Evolutionary conservation across 768 basidiomycete genomes (phyloP), one percentile per base, ranked within the genome.

Genomic region (Trametes maxima): DNA sequence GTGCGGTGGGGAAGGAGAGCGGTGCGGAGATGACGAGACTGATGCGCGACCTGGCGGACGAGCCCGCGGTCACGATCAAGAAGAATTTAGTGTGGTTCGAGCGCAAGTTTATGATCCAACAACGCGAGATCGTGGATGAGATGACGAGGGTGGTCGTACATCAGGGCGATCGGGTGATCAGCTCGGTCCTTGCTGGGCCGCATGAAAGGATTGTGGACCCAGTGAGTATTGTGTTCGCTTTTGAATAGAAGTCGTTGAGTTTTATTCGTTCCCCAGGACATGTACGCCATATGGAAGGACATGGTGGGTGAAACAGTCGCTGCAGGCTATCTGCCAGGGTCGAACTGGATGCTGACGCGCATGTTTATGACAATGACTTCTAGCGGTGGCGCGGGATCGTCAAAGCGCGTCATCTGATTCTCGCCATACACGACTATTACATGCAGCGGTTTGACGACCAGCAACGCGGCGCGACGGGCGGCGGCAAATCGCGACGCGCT

Each of bases 381-480:
- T 39, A 83, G 82, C 75, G 76, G 5, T 84, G 82, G 83, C 78
- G 78, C 68, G 77, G 80, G 10, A 82, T 76, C 62, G 82, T 84
- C 25, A 82, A 84, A 64, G 79, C 82, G 0, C 71, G 77, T 0
- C 79, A 81, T 57, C 82, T 84, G 50, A 79, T 82, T 4, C 73
- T 62, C 54, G 76, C 75, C 1, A 57, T 79, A 7, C 69, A 73
- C 22, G 78, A 80, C 63, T 72, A 77, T 61, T 76, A 76, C 56
- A 55, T 67, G 3, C 70, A 69, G 35, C 60, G 70, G 24, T 51
- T 53, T 17, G 67, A 60, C 13, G 55, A 57, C 16, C 54, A 60
- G 54, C 36, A 33, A 2, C 21, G 36, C 14, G 47, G 28, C 14
- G 28, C 35, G 11, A 43, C 35, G 3, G 25, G 24, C 10, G 21